Evolutionary conservation across 345 rosid genomes (phyloP), one percentile per base, ranked within the genome.

Genomic region (Schrenkiella parvula): DNA sequence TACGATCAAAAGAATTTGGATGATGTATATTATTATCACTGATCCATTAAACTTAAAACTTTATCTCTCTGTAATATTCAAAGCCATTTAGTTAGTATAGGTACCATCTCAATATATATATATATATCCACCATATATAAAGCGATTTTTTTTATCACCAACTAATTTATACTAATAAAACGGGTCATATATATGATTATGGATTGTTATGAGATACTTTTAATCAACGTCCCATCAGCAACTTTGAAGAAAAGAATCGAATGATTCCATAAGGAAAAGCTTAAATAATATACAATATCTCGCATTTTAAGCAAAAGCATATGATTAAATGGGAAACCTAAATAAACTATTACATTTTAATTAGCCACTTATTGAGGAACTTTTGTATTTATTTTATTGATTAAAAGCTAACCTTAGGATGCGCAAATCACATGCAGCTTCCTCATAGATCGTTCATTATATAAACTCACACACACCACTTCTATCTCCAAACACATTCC

Each of bases 251-350:
- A 46, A 69, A 54, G 71, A 76, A 76, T 63, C 59, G 50, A 69
- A 68, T 75, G 48, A 69, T 76, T 68, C 74, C 68, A 67, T 34
- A 11, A 13, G 5, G 8, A 25, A 58, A 71, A 55, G 34, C 31
- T 56, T 44, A 3, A 37, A 41, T 38, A 74, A 1, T 31, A 39
- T 59, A 50, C 46, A 69, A 44, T 44, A 63, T 63, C 37, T 76
- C 75, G 75, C 71, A 76, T 54, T 69, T 76, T 62, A 25, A 76
- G 79, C 70, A 12, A 69, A 67, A 54, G 75, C 75, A 76, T 76
- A 76, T 76, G 79, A 69, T 63, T 18, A 62, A 54, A 76, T 63
- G 70, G 44, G 64, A 70, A 69, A 70, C 53, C 75, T 62, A 10
- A 13, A 37, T 76, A 70, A 69, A 70, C 38, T 69, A 68, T 31